Evolutionary conservation across 495 filamentous ascomycete genomes (phyloP).

Genomic region (Immersiella caudata): DNA sequence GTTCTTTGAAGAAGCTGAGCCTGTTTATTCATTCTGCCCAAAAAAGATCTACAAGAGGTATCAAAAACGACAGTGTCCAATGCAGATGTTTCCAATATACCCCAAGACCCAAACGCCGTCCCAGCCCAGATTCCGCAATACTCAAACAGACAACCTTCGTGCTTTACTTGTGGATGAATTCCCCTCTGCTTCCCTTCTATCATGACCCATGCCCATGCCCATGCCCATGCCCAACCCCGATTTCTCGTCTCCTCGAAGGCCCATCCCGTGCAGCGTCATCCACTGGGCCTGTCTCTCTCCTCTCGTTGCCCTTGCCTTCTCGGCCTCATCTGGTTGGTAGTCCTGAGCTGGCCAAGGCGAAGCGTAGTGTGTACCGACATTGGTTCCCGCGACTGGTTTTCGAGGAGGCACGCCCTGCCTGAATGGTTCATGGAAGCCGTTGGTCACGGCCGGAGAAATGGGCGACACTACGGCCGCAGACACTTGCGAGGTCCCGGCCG

Average conservation of each 20-base stretch:
- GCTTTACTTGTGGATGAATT: background rate
- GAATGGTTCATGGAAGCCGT: background rate
- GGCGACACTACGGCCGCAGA: background rate
- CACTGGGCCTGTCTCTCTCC: conserved; percentile 19
- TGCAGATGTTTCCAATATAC: background rate
- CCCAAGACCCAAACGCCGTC: background rate
- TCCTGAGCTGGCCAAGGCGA: conserved; percentile 5
- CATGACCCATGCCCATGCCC: background rate
- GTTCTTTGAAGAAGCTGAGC: background rate
- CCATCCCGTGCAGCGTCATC: conserved; percentile 14
- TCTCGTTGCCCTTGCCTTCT: conserved; percentile 5
- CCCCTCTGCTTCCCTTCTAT: background rate
- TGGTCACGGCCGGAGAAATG: background rate
- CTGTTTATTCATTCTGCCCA: too few species aligned
- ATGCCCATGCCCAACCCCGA: background rate
- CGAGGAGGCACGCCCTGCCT: conserved; percentile 12
- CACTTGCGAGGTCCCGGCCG: background rate
- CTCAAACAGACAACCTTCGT: background rate
- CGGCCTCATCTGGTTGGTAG: conserved; percentile 11
- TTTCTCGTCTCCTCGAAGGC: background rate
- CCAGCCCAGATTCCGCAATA: background rate
- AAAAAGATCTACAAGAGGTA: too few species aligned
- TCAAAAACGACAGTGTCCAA: too few species aligned
- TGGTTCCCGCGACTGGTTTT: conserved; percentile 15
- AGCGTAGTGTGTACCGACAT: conserved; percentile 17